phyloP scores from a whole-genome alignment of 2,329 filamentous ascomycete species.

The Xylaria sp. region DNA sequence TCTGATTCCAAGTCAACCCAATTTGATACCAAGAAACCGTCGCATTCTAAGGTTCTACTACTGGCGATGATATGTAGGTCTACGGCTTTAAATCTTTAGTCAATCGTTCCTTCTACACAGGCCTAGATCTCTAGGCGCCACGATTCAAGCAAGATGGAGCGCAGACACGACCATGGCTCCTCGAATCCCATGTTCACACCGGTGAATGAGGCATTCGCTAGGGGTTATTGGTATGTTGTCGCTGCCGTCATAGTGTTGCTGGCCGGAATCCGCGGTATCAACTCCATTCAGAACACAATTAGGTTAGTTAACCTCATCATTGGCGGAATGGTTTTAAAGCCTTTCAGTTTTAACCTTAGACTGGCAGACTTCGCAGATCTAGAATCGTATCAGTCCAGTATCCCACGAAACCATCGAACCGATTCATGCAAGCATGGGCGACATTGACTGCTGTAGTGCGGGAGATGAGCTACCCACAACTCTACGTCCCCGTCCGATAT shows the following conservation, averaged over 20 bases:
- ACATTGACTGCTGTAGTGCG: constrained; percentile 68
- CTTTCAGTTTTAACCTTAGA: constrained; percentile 9
- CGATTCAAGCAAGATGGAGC: constrained; percentile 44
- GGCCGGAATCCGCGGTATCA: constrained; percentile 56
- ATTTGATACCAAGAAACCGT: background rate
- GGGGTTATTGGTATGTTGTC: constrained; percentile 69
- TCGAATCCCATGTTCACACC: constrained; percentile 54
- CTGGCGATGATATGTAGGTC: constrained; percentile 4
- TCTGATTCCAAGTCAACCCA: background rate
- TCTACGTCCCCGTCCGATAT: constrained; percentile 59
- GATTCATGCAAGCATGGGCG: constrained; percentile 64
- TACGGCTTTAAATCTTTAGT: background rate
- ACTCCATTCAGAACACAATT: constrained; percentile 55
- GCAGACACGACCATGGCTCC: constrained; percentile 44
- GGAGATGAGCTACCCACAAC: constrained; percentile 67
- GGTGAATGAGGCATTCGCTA: constrained; percentile 63
- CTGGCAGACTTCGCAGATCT: constrained; percentile 59
- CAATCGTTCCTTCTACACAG: background rate
- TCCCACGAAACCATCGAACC: constrained; percentile 64
- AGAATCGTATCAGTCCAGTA: constrained; percentile 57
- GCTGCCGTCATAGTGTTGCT: constrained; percentile 60
- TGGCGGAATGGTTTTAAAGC: background rate
- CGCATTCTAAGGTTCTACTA: background rate
- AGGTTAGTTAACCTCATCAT: constrained; percentile 52
- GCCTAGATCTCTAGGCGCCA: background rate